Percentiles rank a stretch among this genome's conserved stretches.
Conservation (phyloP, 2,329 filamentous ascomycete genomes). For the Epichloe coenophiala region DNA sequence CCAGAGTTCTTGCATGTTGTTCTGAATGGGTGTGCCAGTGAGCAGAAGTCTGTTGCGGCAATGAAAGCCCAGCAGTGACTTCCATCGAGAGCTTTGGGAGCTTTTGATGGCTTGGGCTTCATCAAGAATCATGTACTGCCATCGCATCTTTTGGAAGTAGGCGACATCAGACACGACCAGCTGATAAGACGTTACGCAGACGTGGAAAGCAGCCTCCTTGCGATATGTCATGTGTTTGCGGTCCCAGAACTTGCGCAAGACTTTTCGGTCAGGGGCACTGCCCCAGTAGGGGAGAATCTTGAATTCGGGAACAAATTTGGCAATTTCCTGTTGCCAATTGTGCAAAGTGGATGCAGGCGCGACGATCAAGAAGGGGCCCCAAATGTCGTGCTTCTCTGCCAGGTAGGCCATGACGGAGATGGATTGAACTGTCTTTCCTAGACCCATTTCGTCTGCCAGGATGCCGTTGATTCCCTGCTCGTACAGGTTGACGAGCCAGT, state of each 20-base stretch:
- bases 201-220: conserved; percentile 87
- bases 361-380: conserved; percentile 94
- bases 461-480: conserved; percentile 99
- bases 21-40: conserved; percentile 95
- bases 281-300: conserved; percentile 98
- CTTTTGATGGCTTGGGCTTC: conserved; percentile 99
- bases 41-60: conserved; percentile 88
- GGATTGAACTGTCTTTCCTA: conserved; percentile 96
- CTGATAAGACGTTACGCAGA: conserved; percentile 93
- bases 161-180: conserved; percentile 89
- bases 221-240: conserved; percentile 93
- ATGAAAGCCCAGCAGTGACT: conserved; percentile 83
- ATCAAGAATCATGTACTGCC: conserved; percentile 99
- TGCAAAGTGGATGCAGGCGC: conserved; percentile 91
- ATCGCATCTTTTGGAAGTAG: conserved; percentile 98
- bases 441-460: conserved; percentile 97
- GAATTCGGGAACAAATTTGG: conserved; percentile 83
- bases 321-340: conserved; percentile 99
- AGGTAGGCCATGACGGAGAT: conserved; percentile 99
- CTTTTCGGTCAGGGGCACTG: conserved; percentile 83
- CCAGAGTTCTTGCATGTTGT: conserved; percentile 99
- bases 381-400: conserved; percentile 93
- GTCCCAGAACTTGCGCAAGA: conserved; percentile 97
- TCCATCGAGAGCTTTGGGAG: conserved; percentile 92
- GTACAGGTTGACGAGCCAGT: conserved; percentile 97